A percentile compares a stretch with the other conserved stretches of the same genome.
These are phyloP conservation scores for Aphanomyces astaci DNA, from an alignment of 352 stramenopile species.

Conservation along the genomic window DNA sequence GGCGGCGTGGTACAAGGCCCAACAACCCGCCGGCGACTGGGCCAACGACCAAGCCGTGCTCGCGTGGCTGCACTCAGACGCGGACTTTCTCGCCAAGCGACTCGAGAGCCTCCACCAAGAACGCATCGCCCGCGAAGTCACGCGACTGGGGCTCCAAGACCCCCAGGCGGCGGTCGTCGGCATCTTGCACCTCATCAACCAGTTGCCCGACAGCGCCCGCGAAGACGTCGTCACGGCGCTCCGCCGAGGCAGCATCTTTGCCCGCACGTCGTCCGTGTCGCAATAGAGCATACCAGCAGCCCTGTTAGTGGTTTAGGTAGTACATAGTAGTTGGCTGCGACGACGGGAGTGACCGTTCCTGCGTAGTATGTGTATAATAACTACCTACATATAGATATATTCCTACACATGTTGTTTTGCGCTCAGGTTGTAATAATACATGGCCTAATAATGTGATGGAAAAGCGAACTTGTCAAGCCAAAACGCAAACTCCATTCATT, in stretches of 20 bases:
- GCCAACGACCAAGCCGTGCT: slow-evolving; percentile 71
- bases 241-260: slow-evolving; percentile 81
- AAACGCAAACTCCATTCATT: too few species aligned
- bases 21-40: slow-evolving; percentile 70
- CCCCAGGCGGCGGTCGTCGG: slow-evolving; percentile 77
- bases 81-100: slow-evolving; percentile 62
- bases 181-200: slow-evolving; percentile 75
- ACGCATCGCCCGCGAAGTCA: slow-evolving; percentile 64
- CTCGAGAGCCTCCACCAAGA: slow-evolving; percentile 51
- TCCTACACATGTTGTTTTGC: too few species aligned
- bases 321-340: too few species aligned
- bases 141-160: slow-evolving; percentile 63
- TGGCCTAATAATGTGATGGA: too few species aligned
- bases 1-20: slow-evolving; percentile 73
- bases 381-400: too few species aligned
- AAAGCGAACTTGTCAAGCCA: too few species aligned
- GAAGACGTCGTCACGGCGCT: slow-evolving; percentile 71
- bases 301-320: too few species aligned
- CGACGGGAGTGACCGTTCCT: too few species aligned
- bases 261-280: slow-evolving; percentile 45
- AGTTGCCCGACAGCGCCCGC: slow-evolving; percentile 76
- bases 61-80: slow-evolving; percentile 68
- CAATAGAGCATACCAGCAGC: slow-evolving; percentile 14
- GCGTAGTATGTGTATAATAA: too few species aligned
- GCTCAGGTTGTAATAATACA: too few species aligned